These are phyloP conservation scores for Rhynchosporium secalis DNA, from an alignment of 2,329 filamentous ascomycete species.

Conservation along the genomic window DNA sequence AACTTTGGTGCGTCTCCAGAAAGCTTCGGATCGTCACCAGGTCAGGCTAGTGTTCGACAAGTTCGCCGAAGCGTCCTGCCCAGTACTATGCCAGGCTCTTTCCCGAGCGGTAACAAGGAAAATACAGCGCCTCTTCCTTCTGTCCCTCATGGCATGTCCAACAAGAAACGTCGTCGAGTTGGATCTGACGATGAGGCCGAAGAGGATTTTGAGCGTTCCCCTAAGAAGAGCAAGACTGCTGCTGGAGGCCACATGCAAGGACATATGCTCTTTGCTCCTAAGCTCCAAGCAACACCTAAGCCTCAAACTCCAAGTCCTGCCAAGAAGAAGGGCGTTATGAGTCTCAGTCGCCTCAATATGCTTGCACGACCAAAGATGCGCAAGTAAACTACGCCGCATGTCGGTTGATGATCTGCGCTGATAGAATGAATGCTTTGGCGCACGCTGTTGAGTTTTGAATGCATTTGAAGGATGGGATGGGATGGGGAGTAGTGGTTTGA, in stretches of 20 bases:
- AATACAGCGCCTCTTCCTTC: slow-evolving; percentile 47
- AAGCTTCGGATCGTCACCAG: slow-evolving; percentile 57
- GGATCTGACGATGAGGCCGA: slow-evolving; percentile 57
- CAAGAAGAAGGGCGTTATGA: slow-evolving; percentile 55
- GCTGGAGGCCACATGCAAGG: slow-evolving; percentile 36
- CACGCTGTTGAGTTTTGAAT: slow-evolving; percentile 11
- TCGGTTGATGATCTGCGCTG: background rate
- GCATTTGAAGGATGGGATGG: slow-evolving; percentile 11
- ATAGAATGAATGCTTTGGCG: background rate
- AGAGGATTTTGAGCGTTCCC: slow-evolving; percentile 50
- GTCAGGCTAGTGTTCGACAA: slow-evolving; percentile 61
- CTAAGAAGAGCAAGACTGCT: slow-evolving; percentile 57
- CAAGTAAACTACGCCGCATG: slow-evolving; percentile 40
- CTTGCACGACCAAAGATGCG: slow-evolving; percentile 61
- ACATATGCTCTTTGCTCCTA: slow-evolving; percentile 36
- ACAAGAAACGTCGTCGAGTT: slow-evolving; percentile 65
- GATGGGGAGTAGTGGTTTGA: slow-evolving; percentile 21
- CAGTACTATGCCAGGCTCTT: slow-evolving; percentile 55
- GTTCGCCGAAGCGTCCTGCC: slow-evolving; percentile 55
- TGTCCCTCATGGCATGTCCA: slow-evolving; percentile 61
- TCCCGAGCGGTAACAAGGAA: slow-evolving; percentile 57
- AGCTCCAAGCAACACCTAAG: slow-evolving; percentile 32
- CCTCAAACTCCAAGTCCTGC: slow-evolving; percentile 46
- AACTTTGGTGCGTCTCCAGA: slow-evolving; percentile 50
- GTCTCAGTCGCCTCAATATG: slow-evolving; percentile 60